Evolutionary conservation across 129 eudicot genomes (phyloP).

Genomic region (Chrysanthemum seticuspe): DNA sequence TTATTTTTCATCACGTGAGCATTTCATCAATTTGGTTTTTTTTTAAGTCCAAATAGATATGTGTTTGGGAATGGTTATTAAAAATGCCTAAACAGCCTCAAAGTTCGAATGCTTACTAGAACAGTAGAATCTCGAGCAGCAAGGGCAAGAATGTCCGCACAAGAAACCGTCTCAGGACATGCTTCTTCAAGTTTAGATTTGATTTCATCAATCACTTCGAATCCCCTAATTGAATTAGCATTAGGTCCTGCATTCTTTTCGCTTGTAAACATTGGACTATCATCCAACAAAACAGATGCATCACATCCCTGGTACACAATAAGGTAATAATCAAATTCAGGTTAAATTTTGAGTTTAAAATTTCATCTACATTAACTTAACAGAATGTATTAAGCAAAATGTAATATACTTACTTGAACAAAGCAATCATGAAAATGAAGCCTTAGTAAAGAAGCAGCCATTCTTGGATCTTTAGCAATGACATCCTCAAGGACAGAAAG

Average conservation of each 20-base stretch:
- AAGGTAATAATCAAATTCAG: background rate
- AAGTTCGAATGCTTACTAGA: conserved; percentile 47
- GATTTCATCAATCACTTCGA: conserved; percentile 85
- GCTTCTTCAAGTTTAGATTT: conserved; percentile 73
- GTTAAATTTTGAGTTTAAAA: background rate
- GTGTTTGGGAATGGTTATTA: too few relatives aligned
- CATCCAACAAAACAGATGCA: conserved; percentile 86
- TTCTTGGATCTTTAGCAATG: conserved; percentile 69
- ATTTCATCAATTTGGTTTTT: background rate
- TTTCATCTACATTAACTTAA: background rate
- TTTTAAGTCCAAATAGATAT: too few relatives aligned
- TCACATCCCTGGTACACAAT: conserved; percentile 71
- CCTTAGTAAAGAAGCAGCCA: conserved; percentile 93
- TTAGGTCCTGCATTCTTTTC: conserved; percentile 83
- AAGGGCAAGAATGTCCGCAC: conserved; percentile 90
- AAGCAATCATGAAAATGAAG: conserved; percentile 98
- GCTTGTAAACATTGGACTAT: conserved; percentile 50
- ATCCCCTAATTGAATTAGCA: conserved; percentile 79
- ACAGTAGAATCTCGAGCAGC: conserved; percentile 86
- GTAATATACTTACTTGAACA: conserved; percentile 33
- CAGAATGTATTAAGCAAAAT: background rate
- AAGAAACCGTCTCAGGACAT: conserved; percentile 89
- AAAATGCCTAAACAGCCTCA: too few relatives aligned
- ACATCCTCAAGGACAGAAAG: conserved; percentile 77
- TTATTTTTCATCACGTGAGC: background rate